Evolutionary conservation across 768 basidiomycete genomes (phyloP).

Genomic region (Leccinellum rugosiceps): DNA sequence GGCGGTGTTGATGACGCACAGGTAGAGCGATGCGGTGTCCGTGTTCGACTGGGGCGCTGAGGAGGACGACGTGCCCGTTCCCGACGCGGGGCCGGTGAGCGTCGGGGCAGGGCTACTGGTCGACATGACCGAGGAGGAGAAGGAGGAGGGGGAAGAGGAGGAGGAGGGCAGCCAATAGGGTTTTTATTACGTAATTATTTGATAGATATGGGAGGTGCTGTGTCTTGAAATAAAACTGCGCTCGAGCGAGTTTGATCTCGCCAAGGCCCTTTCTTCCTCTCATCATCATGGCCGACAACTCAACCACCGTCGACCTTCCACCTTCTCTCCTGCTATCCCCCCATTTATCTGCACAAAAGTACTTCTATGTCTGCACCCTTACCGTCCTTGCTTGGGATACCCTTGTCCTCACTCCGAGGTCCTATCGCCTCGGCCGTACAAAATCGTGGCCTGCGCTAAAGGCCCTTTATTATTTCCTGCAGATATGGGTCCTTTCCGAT

Average conservation of each 20-base stretch:
- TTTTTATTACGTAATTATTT: constrained; percentile 19
- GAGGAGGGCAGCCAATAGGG: neutral
- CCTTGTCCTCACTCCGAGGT: constrained; percentile 76
- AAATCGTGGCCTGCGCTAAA: constrained; percentile 76
- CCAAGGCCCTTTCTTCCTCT: neutral
- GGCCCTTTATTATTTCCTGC: constrained; percentile 68
- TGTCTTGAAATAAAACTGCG: constrained; percentile 8
- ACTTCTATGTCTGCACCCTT: constrained; percentile 85
- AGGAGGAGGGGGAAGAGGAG: neutral
- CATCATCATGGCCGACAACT: constrained; percentile 18
- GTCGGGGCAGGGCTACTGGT: neutral
- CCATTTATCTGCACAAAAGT: constrained; percentile 82
- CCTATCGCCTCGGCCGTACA: constrained; percentile 65
- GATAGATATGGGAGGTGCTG: constrained; percentile 23
- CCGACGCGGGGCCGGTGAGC: neutral
- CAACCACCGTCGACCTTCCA: constrained; percentile 39
- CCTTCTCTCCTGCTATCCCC: constrained; percentile 69
- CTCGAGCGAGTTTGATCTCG: too few species aligned
- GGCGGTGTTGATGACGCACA: constrained; percentile 10
- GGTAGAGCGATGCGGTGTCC: constrained; percentile 27
- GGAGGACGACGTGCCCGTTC: constrained; percentile 4
- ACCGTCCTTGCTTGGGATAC: constrained; percentile 91
- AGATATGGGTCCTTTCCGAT: constrained; percentile 75
- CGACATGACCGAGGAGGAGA: constrained; percentile 13
- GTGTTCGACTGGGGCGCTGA: constrained; percentile 1